Evolutionary conservation across 2,329 filamentous ascomycete species (phyloP).

Genomic region (Beauveria scarabaeidicola): DNA sequence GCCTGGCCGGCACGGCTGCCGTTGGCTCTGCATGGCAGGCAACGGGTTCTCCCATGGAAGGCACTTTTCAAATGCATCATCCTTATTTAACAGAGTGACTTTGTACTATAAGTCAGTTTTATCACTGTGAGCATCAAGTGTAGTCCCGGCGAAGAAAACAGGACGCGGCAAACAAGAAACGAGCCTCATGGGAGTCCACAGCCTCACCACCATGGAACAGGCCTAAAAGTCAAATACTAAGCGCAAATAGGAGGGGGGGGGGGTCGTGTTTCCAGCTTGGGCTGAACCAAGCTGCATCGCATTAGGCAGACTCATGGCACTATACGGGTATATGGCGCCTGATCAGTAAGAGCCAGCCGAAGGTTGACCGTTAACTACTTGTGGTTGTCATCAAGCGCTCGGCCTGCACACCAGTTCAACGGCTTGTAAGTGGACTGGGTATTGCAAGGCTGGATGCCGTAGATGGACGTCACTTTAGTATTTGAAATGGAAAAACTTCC

Average conservation of each 20-base stretch:
- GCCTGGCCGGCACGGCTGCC: no score
- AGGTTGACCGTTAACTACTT: not conserved
- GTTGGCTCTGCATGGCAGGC: no score
- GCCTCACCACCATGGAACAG: not conserved
- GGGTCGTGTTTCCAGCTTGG: no score
- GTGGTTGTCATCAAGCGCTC: not conserved
- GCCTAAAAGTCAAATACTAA: no score
- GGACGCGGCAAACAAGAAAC: no score
- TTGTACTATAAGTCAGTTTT: fast-evolving
- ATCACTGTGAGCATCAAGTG: no score
- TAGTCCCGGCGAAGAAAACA: no score
- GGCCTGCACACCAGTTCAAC: not conserved
- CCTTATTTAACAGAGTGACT: no score
- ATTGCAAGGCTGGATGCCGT: not conserved
- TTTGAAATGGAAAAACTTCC: no score
- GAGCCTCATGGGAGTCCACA: no score
- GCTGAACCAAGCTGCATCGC: not conserved
- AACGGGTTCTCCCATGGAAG: no score
- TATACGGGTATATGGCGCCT: not conserved
- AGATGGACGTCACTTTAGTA: not conserved
- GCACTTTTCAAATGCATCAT: no score
- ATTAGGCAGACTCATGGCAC: not conserved
- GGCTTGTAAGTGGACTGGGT: not conserved
- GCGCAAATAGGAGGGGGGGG: not conserved
- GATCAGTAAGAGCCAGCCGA: not conserved